phyloP scores from a whole-genome alignment of 257 asterid genomes.

The Craterostigma plantagineum region DNA sequence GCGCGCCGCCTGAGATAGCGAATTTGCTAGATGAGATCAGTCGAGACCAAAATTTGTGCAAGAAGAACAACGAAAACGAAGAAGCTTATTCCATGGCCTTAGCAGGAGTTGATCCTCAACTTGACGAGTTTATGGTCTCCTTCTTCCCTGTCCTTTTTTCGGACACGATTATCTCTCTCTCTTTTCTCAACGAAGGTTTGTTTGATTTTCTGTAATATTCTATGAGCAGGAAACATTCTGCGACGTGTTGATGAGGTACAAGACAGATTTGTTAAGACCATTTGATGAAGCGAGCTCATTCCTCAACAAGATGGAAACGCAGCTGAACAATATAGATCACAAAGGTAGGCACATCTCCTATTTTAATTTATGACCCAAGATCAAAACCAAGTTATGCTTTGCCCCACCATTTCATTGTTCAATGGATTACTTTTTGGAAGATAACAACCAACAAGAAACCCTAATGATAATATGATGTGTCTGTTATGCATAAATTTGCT shows the following conservation, averaged over 20 bases:
- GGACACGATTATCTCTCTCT: slow-evolving; percentile 4
- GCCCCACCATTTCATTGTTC: too few relatives aligned
- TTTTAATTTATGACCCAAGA: too few relatives aligned
- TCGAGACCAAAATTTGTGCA: slow-evolving; percentile 27
- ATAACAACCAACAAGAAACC: too few relatives aligned
- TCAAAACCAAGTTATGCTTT: background rate
- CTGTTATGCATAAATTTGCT: too few relatives aligned
- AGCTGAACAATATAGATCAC: slow-evolving; percentile 45
- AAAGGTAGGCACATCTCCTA: slow-evolving; percentile 19
- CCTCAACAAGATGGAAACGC: slow-evolving; percentile 48
- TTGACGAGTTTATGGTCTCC: slow-evolving; percentile 65
- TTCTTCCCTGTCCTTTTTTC: too few relatives aligned
- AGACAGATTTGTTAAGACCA: slow-evolving; percentile 62
- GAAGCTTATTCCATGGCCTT: slow-evolving; percentile 12
- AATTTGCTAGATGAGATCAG: slow-evolving; percentile 28
- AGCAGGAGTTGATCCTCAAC: slow-evolving; percentile 37
- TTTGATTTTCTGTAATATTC: background rate
- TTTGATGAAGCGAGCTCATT: slow-evolving; percentile 75
- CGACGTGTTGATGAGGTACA: slow-evolving; percentile 48
- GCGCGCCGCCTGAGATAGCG: slow-evolving; percentile 44
- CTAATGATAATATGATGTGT: too few relatives aligned
- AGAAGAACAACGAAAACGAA: slow-evolving; percentile 12
- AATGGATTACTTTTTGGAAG: too few relatives aligned
- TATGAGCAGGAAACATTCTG: slow-evolving; percentile 45
- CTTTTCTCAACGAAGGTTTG: background rate